Conservation (phyloP, 2,329 filamentous ascomycete genomes). For the Paecilomyces sp. region DNA sequence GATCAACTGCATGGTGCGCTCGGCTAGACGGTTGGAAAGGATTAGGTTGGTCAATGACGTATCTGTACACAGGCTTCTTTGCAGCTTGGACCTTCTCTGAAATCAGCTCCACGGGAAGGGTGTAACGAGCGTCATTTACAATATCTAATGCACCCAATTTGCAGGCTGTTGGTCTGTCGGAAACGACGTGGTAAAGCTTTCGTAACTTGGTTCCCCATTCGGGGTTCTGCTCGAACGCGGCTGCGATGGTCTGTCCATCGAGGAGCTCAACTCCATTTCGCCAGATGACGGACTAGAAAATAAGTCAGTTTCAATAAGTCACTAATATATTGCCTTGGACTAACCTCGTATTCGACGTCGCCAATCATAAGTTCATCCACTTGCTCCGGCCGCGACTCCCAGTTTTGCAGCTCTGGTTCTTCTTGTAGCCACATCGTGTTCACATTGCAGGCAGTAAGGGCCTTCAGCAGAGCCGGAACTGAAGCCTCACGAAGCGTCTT, state of each 20-base stretch:
- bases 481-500: constrained; percentile 23
- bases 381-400: constrained; percentile 27
- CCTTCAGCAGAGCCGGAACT: constrained; percentile 23
- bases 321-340: neutral
- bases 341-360: constrained; percentile 38
- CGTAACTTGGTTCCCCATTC: constrained; percentile 25
- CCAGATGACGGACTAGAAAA: constrained; percentile 37
- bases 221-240: constrained; percentile 25
- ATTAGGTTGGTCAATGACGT: constrained; percentile 40
- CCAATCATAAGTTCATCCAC: constrained; percentile 35
- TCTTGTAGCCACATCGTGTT: constrained; percentile 38
- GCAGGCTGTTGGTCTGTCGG: constrained; percentile 31
- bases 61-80: constrained; percentile 29
- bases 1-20: constrained; percentile 42
- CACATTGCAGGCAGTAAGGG: constrained; percentile 28
- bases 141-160: constrained; percentile 34
- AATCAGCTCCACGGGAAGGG: constrained; percentile 23
- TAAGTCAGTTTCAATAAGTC: neutral
- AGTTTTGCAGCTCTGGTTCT: constrained; percentile 28
- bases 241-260: constrained; percentile 24
- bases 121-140: constrained; percentile 24
- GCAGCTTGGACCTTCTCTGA: constrained; percentile 16
- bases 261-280: constrained; percentile 35
- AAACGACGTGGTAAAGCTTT: constrained; percentile 35
- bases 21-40: constrained; percentile 42